Conservation (phyloP, 257 asterid species). For the Penstemon davidsonii region DNA sequence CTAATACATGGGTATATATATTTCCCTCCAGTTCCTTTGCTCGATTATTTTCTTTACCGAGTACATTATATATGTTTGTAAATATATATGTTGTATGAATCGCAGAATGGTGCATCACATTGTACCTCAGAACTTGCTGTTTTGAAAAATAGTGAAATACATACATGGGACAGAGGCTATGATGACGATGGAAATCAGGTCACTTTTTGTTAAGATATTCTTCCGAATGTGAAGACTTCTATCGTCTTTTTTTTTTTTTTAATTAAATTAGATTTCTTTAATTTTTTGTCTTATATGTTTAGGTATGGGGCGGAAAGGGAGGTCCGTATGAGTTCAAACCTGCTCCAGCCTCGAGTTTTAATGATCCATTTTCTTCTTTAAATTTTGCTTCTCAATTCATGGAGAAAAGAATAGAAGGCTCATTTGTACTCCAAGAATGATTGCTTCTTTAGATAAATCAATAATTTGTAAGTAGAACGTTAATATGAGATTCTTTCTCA, state of each 20-base stretch:
- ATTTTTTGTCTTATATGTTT: constrained; percentile 10
- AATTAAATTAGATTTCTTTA: constrained; percentile 4
- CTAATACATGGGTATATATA: constrained; percentile 52
- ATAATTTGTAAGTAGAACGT: constrained; percentile 35
- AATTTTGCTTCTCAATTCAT: constrained; percentile 52
- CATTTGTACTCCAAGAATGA: constrained; percentile 74
- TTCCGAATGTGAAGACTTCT: not conserved
- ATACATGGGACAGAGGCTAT: constrained; percentile 86
- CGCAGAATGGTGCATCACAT: constrained; percentile 60
- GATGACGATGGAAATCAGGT: constrained; percentile 89
- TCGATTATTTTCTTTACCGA: not conserved
- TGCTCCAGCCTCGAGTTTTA: constrained; percentile 76
- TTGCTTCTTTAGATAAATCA: constrained; percentile 16
- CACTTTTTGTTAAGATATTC: constrained; percentile 20
- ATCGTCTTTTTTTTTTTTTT: not conserved
- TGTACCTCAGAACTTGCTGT: constrained; percentile 70
- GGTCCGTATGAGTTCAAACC: constrained; percentile 91
- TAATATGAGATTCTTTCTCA: constrained; percentile 18
- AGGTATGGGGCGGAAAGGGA: constrained; percentile 95
- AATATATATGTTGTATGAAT: not conserved
- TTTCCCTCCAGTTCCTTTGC: not conserved
- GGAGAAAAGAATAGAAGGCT: constrained; percentile 60
- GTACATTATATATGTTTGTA: not conserved
- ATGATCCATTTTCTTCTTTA: constrained; percentile 54
- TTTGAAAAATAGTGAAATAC: constrained; percentile 79